Evolutionary conservation across 257 asterid genomes (phyloP).

Genomic region (Fraxinus anomala): DNA sequence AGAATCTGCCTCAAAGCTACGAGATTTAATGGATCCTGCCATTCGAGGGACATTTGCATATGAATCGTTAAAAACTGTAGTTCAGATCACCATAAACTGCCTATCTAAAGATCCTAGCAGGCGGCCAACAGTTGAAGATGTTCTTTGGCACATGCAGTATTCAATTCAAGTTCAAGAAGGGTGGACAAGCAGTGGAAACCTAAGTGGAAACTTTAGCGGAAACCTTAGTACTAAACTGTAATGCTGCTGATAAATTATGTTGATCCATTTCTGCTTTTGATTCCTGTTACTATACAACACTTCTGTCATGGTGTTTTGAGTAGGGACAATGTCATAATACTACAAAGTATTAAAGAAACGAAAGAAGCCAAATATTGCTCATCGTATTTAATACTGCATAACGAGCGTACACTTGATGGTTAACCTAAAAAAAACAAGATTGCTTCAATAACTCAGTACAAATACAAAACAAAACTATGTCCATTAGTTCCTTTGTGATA

Average conservation of each 20-base stretch:
- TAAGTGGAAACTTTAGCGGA: slow-evolving; percentile 52
- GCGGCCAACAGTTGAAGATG: slow-evolving; percentile 89
- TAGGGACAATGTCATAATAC: background rate
- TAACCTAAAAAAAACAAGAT: background rate
- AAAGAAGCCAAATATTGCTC: background rate
- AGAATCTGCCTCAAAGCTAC: slow-evolving; percentile 76
- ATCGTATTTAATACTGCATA: background rate
- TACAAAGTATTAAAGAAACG: background rate
- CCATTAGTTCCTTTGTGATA: background rate
- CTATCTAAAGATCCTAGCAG: slow-evolving; percentile 59
- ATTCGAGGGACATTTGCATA: slow-evolving; percentile 86
- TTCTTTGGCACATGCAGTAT: slow-evolving; percentile 98
- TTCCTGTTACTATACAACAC: slow-evolving; percentile 16
- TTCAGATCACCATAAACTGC: slow-evolving; percentile 78
- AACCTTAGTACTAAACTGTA: slow-evolving; percentile 56
- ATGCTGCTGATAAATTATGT: slow-evolving; percentile 9
- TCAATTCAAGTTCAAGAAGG: slow-evolving; percentile 99
- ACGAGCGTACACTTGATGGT: background rate
- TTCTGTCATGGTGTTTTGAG: background rate
- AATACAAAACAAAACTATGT: background rate
- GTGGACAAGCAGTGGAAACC: slow-evolving; percentile 81
- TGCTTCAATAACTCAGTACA: background rate
- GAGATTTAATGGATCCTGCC: slow-evolving; percentile 72
- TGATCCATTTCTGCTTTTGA: slow-evolving; percentile 1
- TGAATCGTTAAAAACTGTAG: slow-evolving; percentile 79